A percentile compares a stretch with the other conserved stretches of the same genome.
These are phyloP conservation scores for Taiozyma sp. DNA, from an alignment of 1,139 yeast genomes.

Conservation along the genomic window DNA sequence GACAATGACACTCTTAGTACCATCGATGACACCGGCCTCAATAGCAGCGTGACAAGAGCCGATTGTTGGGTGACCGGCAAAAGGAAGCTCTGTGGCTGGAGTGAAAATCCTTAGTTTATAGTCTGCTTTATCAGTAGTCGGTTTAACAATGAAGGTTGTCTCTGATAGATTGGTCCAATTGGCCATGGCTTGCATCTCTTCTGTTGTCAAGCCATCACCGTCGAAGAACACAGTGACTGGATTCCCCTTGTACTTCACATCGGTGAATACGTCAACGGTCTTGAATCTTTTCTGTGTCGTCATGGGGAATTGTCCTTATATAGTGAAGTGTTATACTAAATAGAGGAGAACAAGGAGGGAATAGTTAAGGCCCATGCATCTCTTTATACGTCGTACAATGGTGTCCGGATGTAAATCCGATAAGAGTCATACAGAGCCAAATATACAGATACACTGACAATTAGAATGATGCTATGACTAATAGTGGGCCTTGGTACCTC, in stretches of 20 bases:
- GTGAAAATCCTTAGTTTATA: conserved; percentile 47
- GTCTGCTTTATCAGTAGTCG: conserved; percentile 33
- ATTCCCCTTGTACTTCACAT: conserved; percentile 40
- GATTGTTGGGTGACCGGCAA: conserved; percentile 57
- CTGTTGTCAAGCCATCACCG: conserved; percentile 28
- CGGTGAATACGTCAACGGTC: conserved; percentile 50
- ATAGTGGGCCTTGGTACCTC: too few relatives aligned
- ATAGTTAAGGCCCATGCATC: too few relatives aligned
- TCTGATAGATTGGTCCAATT: conserved; percentile 34
- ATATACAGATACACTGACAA: too few relatives aligned
- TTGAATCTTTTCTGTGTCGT: conserved; percentile 26
- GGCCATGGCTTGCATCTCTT: conserved; percentile 36
- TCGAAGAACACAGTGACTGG: conserved; percentile 50
- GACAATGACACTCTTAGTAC: conserved; percentile 26
- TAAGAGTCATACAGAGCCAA: too few relatives aligned
- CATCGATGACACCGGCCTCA: conserved; percentile 13
- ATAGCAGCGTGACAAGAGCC: conserved; percentile 44
- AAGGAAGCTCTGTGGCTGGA: conserved; percentile 42
- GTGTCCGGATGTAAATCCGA: too few relatives aligned
- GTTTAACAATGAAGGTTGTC: conserved; percentile 43
- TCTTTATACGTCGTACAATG: too few relatives aligned
- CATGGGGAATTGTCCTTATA: not conserved
- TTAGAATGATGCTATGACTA: too few relatives aligned
- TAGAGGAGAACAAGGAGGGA: too few relatives aligned
- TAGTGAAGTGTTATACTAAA: too few relatives aligned